Conservation (phyloP, 345 rosid genomes). For the Hypericum perforatum region DNA sequence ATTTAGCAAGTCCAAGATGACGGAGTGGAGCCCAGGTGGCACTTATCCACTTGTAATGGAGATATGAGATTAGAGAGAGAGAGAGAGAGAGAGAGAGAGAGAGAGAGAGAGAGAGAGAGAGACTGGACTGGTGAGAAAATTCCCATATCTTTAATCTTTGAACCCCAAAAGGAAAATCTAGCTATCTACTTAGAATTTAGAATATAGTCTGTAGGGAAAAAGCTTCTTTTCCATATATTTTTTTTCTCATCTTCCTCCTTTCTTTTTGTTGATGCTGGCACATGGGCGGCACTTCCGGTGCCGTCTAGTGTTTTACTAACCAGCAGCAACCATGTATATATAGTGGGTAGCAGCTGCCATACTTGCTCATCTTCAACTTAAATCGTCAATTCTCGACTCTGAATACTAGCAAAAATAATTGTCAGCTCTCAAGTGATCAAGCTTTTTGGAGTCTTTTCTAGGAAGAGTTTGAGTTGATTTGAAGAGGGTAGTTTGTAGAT, state of each 20-base stretch:
- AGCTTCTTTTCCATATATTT: neutral
- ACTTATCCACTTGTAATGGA: constrained; percentile 34
- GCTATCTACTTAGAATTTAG: neutral
- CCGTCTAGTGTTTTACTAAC: constrained; percentile 5
- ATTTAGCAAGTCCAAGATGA: constrained; percentile 9
- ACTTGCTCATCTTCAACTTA: no score
- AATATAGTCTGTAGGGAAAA: neutral
- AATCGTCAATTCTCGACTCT: no score
- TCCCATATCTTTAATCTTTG: constrained; percentile 6
- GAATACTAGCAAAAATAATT: no score
- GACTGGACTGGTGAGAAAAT: constrained; percentile 11
- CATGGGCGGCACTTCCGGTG: constrained; percentile 29
- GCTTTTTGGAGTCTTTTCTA: no score
- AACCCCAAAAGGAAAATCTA: neutral
- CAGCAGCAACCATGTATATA: no score
- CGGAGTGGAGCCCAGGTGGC: constrained; percentile 35
- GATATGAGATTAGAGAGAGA: constrained; percentile 1
- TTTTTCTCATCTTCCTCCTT: neutral
- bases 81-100: neutral
- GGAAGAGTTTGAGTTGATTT: no score
- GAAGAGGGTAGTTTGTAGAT: no score
- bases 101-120: constrained; percentile 12
- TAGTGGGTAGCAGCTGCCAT: no score
- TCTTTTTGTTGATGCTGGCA: constrained; percentile 15
- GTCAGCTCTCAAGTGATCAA: no score